Evolutionary conservation across 768 basidiomycete species (phyloP).

Genomic region (Daedaleopsis nitida): DNA sequence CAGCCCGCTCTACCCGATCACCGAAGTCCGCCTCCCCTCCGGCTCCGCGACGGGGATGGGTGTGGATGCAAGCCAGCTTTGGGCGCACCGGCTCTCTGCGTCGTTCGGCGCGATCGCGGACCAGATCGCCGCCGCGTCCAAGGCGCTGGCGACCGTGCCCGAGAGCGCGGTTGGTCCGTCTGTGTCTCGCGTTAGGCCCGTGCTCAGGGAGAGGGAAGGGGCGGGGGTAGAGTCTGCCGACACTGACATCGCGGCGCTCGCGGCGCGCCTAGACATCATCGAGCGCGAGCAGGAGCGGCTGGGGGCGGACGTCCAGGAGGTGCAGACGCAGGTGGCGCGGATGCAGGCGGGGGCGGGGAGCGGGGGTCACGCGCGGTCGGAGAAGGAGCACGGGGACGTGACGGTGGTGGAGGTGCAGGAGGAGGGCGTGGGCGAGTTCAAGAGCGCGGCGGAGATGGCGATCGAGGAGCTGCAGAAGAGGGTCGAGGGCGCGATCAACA

Average conservation of each 20-base stretch:
- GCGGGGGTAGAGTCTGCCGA: background rate
- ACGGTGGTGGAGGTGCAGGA: conserved; percentile 23
- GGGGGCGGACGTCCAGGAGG: conserved; percentile 32
- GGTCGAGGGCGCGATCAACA: conserved; percentile 34
- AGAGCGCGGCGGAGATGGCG: conserved; percentile 20
- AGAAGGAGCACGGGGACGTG: background rate
- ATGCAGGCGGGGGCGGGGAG: background rate
- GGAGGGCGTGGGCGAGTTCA: conserved; percentile 33
- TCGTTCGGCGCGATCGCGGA: conserved; percentile 43
- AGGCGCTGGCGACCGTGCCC: conserved; percentile 34
- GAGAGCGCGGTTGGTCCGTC: conserved; percentile 16
- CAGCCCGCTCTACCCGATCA: background rate
- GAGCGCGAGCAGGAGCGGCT: conserved; percentile 37
- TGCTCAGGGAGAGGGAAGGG: no score
- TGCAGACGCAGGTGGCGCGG: conserved; percentile 30
- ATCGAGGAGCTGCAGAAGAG: conserved; percentile 40
- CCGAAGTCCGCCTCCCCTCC: background rate
- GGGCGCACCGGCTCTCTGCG: conserved; percentile 37
- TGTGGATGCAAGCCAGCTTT: conserved; percentile 13
- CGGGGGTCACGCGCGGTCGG: conserved; percentile 4
- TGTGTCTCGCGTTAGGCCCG: background rate
- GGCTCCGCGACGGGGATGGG: background rate
- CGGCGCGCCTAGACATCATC: conserved; percentile 32
- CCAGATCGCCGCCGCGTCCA: conserved; percentile 44
- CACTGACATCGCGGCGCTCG: conserved; percentile 24